Percentiles rank a stretch among this genome's conserved stretches.
These are phyloP conservation scores for Pyrenochaeta sp. DNA, from an alignment of 2,329 filamentous ascomycete species.

Conservation along the genomic window DNA sequence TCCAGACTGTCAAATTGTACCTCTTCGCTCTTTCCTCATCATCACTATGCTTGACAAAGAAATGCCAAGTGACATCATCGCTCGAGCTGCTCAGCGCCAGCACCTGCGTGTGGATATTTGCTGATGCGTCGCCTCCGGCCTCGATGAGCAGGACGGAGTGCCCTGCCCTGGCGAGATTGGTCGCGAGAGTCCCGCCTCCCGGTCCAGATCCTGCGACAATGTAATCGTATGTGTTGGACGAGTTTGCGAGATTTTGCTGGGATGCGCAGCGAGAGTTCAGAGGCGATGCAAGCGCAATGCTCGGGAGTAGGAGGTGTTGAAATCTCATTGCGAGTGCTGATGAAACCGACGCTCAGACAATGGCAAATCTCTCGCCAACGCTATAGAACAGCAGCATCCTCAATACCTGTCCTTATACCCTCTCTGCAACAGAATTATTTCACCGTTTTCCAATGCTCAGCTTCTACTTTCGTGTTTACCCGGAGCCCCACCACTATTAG, in stretches of 20 bases:
- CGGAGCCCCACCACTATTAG: background rate
- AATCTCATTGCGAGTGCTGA: constrained; percentile 8
- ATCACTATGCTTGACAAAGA: constrained; percentile 65
- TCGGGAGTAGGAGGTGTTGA: constrained; percentile 4
- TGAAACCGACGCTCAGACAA: background rate
- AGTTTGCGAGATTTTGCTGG: constrained; percentile 5
- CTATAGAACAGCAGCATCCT: background rate
- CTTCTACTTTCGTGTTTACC: constrained; percentile 1
- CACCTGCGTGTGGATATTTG: constrained; percentile 56
- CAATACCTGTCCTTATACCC: background rate
- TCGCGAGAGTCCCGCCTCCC: constrained; percentile 40
- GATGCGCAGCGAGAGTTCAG: constrained; percentile 7
- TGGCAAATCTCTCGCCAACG: background rate
- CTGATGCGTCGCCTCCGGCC: constrained; percentile 60
- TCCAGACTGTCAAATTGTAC: constrained; percentile 46
- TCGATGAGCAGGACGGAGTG: constrained; percentile 65
- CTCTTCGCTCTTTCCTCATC: constrained; percentile 59
- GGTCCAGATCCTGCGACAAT: constrained; percentile 62
- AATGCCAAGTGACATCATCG: constrained; percentile 61
- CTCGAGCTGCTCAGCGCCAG: constrained; percentile 54
- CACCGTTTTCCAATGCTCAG: background rate
- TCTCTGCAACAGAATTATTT: background rate
- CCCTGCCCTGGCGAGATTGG: constrained; percentile 63
- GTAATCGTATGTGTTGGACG: constrained; percentile 31
- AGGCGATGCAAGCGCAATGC: constrained; percentile 6